Conservation (phyloP, 108 stramenopile species). For the Nitzschia inconspicua region DNA sequence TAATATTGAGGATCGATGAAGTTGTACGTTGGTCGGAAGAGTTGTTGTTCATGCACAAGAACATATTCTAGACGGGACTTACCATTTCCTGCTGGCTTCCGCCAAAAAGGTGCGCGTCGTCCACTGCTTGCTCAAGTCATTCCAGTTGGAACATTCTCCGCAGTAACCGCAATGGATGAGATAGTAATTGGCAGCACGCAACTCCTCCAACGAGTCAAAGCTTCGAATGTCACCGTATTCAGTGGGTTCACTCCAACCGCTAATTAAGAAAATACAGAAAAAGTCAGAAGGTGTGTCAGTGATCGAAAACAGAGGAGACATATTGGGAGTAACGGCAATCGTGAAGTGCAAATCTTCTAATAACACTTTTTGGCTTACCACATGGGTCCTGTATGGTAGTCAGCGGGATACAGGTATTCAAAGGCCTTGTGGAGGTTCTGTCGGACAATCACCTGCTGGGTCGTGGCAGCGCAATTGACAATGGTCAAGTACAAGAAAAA, state of each 20-base stretch:
- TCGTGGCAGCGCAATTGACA: conserved; percentile 35
- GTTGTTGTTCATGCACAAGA: too few species aligned
- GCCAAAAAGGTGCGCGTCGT: conserved; percentile 29
- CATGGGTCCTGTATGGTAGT: conserved; percentile 31
- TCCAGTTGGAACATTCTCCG: conserved; percentile 44
- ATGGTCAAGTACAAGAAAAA: conserved; percentile 37
- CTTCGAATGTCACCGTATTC: conserved; percentile 40
- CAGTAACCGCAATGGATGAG: conserved; percentile 48
- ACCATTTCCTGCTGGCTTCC: conserved; percentile 8
- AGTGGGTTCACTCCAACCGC: too few species aligned
- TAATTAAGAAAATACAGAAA: too few species aligned
- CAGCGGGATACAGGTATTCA: conserved; percentile 25
- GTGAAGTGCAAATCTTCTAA: too few species aligned
- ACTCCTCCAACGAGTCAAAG: conserved; percentile 31
- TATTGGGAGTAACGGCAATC: too few species aligned
- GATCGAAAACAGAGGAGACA: too few species aligned
- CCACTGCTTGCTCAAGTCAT: conserved; percentile 33
- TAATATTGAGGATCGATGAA: too few species aligned
- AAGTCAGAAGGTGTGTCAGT: too few species aligned
- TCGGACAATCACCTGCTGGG: conserved; percentile 22
- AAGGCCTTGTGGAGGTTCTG: conserved; percentile 6
- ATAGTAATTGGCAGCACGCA: conserved; percentile 34
- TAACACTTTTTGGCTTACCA: conserved; percentile 50
- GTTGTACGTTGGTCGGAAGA: too few species aligned
- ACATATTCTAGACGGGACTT: too few species aligned